Percentiles rank a stretch among this genome's conserved stretches.
These are phyloP conservation scores for Dothideomycetes sp. DNA, from an alignment of 2,329 filamentous ascomycete genomes.

Conservation along the genomic window DNA sequence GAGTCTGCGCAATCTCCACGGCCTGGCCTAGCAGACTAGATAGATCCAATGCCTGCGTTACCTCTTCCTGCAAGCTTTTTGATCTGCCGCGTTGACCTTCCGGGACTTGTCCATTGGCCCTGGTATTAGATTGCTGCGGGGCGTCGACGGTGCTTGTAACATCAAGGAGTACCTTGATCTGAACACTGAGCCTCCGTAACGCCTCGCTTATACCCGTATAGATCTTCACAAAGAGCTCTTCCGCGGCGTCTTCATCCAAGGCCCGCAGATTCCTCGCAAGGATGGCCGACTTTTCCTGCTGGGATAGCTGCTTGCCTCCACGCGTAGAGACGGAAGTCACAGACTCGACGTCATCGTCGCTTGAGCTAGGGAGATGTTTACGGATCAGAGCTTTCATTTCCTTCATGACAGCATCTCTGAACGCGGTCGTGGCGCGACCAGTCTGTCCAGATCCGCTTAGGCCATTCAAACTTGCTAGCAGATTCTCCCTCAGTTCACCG, in stretches of 20 bases:
- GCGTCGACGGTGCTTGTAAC: conserved; percentile 65
- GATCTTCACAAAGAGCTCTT: conserved; percentile 68
- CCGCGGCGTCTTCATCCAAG: conserved; percentile 72
- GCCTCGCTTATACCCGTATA: conserved; percentile 86
- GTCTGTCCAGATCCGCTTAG: conserved; percentile 74
- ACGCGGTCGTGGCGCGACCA: conserved; percentile 68
- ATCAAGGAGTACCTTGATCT: conserved; percentile 90
- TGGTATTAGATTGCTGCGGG: conserved; percentile 12
- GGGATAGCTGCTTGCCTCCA: conserved; percentile 56
- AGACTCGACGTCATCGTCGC: conserved; percentile 83
- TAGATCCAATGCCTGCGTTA: conserved; percentile 67
- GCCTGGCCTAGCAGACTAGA: conserved; percentile 68
- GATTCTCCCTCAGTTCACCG: conserved; percentile 56
- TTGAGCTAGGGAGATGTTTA: conserved; percentile 78
- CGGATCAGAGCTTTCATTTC: conserved; percentile 82
- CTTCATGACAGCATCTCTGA: conserved; percentile 70
- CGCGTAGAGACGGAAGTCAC: conserved; percentile 53
- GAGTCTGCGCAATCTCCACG: conserved; percentile 65
- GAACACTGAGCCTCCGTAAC: conserved; percentile 71
- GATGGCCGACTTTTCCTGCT: conserved; percentile 82
- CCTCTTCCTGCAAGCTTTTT: conserved; percentile 50
- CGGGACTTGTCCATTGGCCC: conserved; percentile 11
- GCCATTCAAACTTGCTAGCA: conserved; percentile 63
- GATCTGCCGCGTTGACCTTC: conserved; percentile 4
- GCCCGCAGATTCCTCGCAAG: conserved; percentile 79